phyloP scores from a whole-genome alignment of 345 rosid species.

The Murraya paniculata region DNA sequence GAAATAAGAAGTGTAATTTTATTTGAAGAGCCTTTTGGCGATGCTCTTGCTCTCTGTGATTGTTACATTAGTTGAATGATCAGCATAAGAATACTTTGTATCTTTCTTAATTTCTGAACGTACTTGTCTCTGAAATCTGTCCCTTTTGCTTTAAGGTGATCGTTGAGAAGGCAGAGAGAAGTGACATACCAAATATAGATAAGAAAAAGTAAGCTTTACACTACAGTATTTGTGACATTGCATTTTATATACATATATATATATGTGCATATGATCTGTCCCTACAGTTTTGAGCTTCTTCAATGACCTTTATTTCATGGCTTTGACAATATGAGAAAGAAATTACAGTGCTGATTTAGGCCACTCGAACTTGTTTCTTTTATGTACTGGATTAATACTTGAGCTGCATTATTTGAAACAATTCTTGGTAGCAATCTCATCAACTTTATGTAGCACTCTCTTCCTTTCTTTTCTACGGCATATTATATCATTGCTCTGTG shows the following conservation, averaged over 20 bases:
- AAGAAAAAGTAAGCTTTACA: constrained; percentile 72
- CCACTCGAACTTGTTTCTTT: background rate
- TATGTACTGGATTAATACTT: background rate
- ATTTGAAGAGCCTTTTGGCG: too few species aligned
- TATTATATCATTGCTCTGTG: background rate
- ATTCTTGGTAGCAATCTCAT: background rate
- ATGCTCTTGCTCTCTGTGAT: background rate
- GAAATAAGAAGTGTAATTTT: too few species aligned
- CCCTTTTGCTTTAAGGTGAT: constrained; percentile 56
- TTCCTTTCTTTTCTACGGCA: background rate
- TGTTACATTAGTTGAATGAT: constrained; percentile 1
- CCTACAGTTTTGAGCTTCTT: background rate
- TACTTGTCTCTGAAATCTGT: constrained; percentile 1
- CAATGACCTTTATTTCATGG: background rate
- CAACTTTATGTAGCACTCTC: background rate
- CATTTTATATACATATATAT: too few species aligned
- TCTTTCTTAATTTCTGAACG: constrained; percentile 14
- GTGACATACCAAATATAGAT: constrained; percentile 91
- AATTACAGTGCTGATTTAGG: background rate
- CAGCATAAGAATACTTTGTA: background rate
- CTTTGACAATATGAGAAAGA: too few species aligned
- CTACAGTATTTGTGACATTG: background rate
- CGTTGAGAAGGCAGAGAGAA: constrained; percentile 95
- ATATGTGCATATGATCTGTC: too few species aligned
- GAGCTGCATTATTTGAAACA: background rate